Base-by-base conservation (phyloP, 352 stramenopile species). In the Phytophthora foliorum region DNA sequence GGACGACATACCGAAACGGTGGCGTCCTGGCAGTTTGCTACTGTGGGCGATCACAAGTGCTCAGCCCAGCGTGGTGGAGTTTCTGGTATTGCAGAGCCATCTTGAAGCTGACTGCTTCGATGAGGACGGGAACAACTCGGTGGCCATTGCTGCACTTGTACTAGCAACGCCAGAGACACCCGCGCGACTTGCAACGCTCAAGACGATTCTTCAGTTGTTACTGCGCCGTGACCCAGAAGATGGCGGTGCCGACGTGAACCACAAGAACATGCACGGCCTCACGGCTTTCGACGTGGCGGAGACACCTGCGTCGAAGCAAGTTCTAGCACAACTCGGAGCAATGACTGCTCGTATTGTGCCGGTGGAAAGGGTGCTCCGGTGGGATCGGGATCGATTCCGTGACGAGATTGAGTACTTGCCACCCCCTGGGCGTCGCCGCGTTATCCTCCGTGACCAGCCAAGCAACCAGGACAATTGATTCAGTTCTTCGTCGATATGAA, bases 121-220 rank as follows among this genome's bases (percentile, higher is more conserved):
- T 52, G 82, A 92, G 64, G 84, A 92, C 53, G 82, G 82, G 19
- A 92, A 94, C 70, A 92, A 89, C 53, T 77, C 80, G 0, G 72
- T 88, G 25, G 82, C 75, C 0, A 76, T 92, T 36, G 81, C 84
- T 22, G 73, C 78, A 16, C 68, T 90, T 21, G 72, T 79, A 6
- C 57, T 91, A 10, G 77, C 71, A 2, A 59, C 55, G 8, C 56
- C 17, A 7, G 66, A 57, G 41, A 58, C 57, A 2, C 52, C 52
- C 14, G 50, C 68, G 21, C 54, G 39, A 32, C 51, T 74, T 4
- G 42, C 32, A 24, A 60, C 57, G 11, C 58, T 81, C 13, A 64
- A 74, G 32, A 41, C 6, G 0, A 69, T 81, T 29, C 36, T 78
- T 16, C 57, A 74, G 25, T 36, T 73, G 11, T 55, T 91, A 16